A percentile compares a stretch with the other conserved stretches of the same genome.
Evolutionary conservation across 1,139 yeast genomes (phyloP).

Genomic region (Scheffersomyces lignicola): DNA sequence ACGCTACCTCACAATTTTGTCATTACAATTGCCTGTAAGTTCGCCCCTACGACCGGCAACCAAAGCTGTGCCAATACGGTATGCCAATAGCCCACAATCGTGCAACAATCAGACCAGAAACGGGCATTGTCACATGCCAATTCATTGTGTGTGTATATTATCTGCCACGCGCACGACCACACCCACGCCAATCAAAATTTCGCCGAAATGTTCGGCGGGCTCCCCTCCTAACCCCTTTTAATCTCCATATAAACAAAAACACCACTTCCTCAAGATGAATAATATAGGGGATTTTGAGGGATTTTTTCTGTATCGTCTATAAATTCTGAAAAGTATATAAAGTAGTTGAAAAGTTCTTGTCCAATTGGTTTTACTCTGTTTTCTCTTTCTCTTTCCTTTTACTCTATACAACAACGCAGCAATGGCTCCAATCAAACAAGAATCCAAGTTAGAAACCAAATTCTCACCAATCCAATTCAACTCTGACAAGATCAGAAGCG

Average conservation of each 20-base stretch:
- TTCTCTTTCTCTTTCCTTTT: constrained; percentile 2
- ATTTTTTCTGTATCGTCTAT: constrained; percentile 16
- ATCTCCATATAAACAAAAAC: constrained; percentile 1
- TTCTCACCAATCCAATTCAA: constrained; percentile 51
- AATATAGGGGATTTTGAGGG: constrained; percentile 5
- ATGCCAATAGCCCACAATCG: no score
- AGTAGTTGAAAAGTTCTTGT: constrained; percentile 10
- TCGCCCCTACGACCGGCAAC: no score
- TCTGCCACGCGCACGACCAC: no score
- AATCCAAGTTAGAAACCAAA: constrained; percentile 5
- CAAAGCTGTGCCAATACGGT: no score
- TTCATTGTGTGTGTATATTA: no score
- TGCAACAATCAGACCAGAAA: no score
- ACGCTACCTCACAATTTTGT: no score
- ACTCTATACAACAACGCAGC: neutral
- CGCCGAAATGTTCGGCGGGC: constrained; percentile 5
- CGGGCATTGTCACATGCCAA: no score
- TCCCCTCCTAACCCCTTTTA: constrained; percentile 1
- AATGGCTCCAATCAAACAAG: constrained; percentile 4
- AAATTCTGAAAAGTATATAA: constrained; percentile 21
- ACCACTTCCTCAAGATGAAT: constrained; percentile 1
- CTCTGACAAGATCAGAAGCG: constrained; percentile 60
- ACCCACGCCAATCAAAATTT: constrained; percentile 9
- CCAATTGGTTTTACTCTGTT: neutral
- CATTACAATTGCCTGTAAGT: no score